Base-by-base conservation (phyloP, 2,329 filamentous ascomycete species). In the Parastagonospora nodorum region DNA sequence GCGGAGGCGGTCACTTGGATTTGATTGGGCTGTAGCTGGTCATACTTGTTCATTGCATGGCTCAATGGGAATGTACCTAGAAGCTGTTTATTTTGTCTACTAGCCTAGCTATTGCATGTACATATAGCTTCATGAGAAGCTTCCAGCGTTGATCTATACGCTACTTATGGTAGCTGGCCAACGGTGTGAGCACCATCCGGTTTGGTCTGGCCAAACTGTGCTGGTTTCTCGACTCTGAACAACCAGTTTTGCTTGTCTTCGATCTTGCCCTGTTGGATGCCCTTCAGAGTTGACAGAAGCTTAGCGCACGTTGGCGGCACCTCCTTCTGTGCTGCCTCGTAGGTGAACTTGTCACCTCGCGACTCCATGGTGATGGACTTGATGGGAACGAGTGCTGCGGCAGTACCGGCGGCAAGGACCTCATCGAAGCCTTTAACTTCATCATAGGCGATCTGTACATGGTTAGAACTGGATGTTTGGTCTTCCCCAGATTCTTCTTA, bases 321-420 rank as follows among this genome's bases (percentile, higher is more conserved):
- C 50, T 92, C 88, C 48, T 88, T 83, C 45, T 82, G 78, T 14
- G 78, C 81, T 8, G 76, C 76, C 39, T 79, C 72, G 63, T 84
- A 88, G 7, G 71, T 70, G 66, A 86, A 84, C 47, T 79, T 83
- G 53, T 85, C 81, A 36, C 75, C 73, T 36, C 75, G 79, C 12
- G 81, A 84, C 42, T 75, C 83, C 65, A 92, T 85, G 2, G 90
- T 94, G 72, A 97, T 96, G 61, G 89, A 94, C 55, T 88, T 88
- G 74, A 97, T 94, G 1, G 93, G 93, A 2, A 97, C 92, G 46
- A 99, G 80, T 0, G 90, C 90, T 0, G 92, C 93, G 0, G 93
- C 93, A 0, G 93, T 97, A 1, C 93, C 93, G 2, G 92, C 92
- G 4, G 93, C 94, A 75, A 97, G 86, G 45, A 99, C 87, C 75